Conservation (phyloP, 2,329 filamentous ascomycete genomes). For the Colletotrichum melonis region DNA sequence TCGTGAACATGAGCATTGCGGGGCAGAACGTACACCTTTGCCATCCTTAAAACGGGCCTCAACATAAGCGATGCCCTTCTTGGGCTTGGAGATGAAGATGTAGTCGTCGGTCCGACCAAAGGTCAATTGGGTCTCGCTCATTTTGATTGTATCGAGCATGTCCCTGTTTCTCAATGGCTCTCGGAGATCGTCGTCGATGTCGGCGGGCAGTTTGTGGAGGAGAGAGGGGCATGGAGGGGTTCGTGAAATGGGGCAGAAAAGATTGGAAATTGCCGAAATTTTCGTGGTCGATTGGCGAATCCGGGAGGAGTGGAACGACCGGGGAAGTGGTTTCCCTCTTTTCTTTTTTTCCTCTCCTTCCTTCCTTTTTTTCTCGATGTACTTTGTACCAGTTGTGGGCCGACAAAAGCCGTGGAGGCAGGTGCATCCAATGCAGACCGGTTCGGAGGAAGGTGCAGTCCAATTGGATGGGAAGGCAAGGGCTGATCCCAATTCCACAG, state of each 20-base stretch:
- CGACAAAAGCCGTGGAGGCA: slow-evolving; percentile 18
- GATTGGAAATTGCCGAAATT: slow-evolving; percentile 19
- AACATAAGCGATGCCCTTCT: slow-evolving; percentile 31
- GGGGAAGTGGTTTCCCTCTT: not conserved
- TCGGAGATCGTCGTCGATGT: not conserved
- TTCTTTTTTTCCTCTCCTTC: not conserved
- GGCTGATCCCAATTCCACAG: not conserved
- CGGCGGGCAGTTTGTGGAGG: not conserved
- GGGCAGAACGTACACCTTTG: not conserved
- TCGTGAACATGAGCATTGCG: not conserved
- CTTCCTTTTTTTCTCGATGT: not conserved
- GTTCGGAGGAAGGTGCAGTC: not conserved
- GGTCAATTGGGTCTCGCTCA: slow-evolving; percentile 14
- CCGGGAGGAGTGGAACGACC: not conserved
- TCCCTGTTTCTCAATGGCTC: not conserved
- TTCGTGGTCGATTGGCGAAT: slow-evolving; percentile 24
- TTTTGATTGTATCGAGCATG: not conserved
- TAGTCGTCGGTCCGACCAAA: slow-evolving; percentile 22
- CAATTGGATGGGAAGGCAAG: not conserved
- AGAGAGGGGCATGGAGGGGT: not conserved
- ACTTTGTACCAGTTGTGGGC: slow-evolving; percentile 3
- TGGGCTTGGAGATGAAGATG: slow-evolving; percentile 21
- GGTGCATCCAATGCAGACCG: too few relatives aligned
- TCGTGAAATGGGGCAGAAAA: not conserved
- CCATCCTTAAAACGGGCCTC: slow-evolving; percentile 26